These are phyloP conservation scores for Acanthamoeba rhysodes DNA, from an alignment of 208 protist genomes.

Conservation along the genomic window DNA sequence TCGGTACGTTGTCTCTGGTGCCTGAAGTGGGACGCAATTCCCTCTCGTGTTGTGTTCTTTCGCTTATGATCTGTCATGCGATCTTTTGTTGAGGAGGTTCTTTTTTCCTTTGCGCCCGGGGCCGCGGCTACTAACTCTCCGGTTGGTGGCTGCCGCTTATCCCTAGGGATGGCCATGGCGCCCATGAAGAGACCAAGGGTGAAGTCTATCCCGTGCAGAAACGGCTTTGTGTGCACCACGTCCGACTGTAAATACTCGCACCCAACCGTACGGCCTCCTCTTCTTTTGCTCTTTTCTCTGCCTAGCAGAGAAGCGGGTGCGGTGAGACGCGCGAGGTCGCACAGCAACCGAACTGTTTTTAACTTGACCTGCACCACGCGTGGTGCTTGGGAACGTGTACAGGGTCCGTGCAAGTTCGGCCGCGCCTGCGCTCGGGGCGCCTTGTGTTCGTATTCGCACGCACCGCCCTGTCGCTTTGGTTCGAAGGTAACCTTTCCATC, in stretches of 20 bases:
- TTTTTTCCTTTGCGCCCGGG: too few species aligned
- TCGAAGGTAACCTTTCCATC: conserved; percentile 23
- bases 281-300: neutral
- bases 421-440: neutral
- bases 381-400: too few species aligned
- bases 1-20: neutral
- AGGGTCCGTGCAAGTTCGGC: conserved; percentile 59
- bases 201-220: neutral
- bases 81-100: too few species aligned
- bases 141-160: too few species aligned
- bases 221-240: conserved; percentile 28
- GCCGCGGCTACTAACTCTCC: too few species aligned
- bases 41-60: too few species aligned
- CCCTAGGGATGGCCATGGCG: neutral
- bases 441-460: conserved; percentile 11
- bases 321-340: too few species aligned
- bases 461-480: conserved; percentile 5
- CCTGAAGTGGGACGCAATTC: too few species aligned
- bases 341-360: too few species aligned
- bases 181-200: conserved; percentile 18
- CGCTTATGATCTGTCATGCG: too few species aligned
- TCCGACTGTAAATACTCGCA: conserved; percentile 18
- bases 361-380: neutral
- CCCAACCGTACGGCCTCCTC: neutral
- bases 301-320: too few species aligned